These are phyloP conservation scores for Dipteronia dyeriana DNA, from an alignment of 345 rosid genomes.

Conservation along the genomic window DNA sequence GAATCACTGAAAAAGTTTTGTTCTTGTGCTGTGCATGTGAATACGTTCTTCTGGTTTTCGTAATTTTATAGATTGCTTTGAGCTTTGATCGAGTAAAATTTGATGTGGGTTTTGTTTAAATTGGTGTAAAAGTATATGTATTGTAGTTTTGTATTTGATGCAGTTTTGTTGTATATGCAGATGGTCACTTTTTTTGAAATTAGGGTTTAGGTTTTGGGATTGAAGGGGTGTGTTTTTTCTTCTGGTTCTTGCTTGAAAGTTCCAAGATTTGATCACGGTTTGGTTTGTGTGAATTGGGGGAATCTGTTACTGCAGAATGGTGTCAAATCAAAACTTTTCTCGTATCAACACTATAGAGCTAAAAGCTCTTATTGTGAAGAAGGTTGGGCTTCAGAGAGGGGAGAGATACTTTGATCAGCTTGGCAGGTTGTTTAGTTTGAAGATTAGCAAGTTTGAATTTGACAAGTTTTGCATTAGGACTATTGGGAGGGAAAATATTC, in stretches of 20 bases:
- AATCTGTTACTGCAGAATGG: slow-evolving; percentile 32
- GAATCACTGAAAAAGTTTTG: background rate
- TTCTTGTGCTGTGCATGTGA: background rate
- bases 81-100: slow-evolving; percentile 8
- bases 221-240: slow-evolving; percentile 17
- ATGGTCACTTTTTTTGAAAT: slow-evolving; percentile 15
- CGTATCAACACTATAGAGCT: slow-evolving; percentile 53
- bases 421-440: slow-evolving; percentile 50
- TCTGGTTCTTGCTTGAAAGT: slow-evolving; percentile 26
- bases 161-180: slow-evolving; percentile 20
- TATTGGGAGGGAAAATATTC: slow-evolving; percentile 66
- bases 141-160: slow-evolving; percentile 16
- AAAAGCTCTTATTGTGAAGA: slow-evolving; percentile 44
- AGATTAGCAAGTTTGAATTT: slow-evolving; percentile 65
- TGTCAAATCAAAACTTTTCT: slow-evolving; percentile 27
- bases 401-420: slow-evolving; percentile 78
- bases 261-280: slow-evolving; percentile 21
- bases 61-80: background rate
- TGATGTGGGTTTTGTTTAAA: slow-evolving; percentile 7
- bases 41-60: background rate
- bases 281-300: slow-evolving; percentile 10
- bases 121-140: background rate
- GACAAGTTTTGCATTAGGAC: slow-evolving; percentile 60
- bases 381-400: slow-evolving; percentile 75
- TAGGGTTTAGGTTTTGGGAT: slow-evolving; percentile 32